phyloP scores from a whole-genome alignment of 2,329 filamentous ascomycete genomes.

The Botrytis fabae region DNA sequence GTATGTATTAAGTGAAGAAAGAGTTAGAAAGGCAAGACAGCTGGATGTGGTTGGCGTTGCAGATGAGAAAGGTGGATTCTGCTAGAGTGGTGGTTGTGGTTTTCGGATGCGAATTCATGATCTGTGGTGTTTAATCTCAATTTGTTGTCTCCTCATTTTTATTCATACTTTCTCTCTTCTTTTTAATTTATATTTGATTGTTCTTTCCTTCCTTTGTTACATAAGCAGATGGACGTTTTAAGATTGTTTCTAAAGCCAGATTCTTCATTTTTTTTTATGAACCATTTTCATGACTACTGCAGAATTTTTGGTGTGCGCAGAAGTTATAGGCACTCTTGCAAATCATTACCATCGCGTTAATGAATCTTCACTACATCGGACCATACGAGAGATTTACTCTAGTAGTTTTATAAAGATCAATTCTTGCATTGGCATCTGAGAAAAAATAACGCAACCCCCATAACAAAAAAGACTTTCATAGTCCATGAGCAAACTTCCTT shows the following conservation, averaged over 20 bases:
- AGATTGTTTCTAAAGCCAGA: not conserved
- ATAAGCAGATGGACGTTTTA: not conserved
- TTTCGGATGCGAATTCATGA: not conserved
- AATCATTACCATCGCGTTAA: not conserved
- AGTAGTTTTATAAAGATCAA: not conserved
- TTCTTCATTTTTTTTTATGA: not conserved
- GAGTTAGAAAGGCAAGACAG: slow-evolving; percentile 32
- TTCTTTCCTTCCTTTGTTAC: not conserved
- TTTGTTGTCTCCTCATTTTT: not conserved
- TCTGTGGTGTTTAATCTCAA: too few species aligned
- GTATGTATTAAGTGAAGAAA: slow-evolving; percentile 38
- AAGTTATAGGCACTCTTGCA: not conserved
- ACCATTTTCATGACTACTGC: not conserved
- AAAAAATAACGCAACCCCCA: not conserved
- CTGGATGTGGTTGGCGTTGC: slow-evolving; percentile 35
- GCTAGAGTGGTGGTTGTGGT: not conserved
- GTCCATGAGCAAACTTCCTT: not conserved
- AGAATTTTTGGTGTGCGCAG: not conserved
- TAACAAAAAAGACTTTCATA: not conserved
- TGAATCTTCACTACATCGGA: not conserved
- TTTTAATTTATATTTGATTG: not conserved
- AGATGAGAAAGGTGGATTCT: slow-evolving; percentile 29
- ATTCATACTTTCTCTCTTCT: not conserved
- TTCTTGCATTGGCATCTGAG: not conserved
- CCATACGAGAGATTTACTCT: not conserved